Conservation (phyloP, 164 flowering plant species). For the Magnolia officinalis region DNA sequence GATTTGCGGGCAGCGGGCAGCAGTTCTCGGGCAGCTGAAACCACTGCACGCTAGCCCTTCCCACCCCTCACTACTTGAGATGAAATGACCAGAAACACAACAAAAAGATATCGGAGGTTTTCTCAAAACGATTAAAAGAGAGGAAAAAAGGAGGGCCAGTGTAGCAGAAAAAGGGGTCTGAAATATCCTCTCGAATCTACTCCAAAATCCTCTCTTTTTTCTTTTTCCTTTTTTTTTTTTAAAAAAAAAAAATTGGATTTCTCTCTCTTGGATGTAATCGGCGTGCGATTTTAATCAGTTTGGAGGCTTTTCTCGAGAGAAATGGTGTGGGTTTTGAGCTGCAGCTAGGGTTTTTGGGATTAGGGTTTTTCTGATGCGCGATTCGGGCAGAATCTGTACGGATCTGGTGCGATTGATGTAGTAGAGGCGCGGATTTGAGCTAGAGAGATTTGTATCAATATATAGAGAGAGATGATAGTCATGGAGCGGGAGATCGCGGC, state of each 20-base stretch:
- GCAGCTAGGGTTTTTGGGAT: conserved; percentile 15
- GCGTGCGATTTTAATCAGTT: conserved; percentile 9
- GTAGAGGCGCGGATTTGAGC: conserved; percentile 7
- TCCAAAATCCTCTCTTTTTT: background rate
- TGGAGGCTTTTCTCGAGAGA: conserved; percentile 1
- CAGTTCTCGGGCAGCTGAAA: background rate
- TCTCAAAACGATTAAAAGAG: background rate
- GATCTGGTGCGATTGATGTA: conserved; percentile 12
- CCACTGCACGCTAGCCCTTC: background rate
- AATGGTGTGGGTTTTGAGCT: conserved; percentile 17
- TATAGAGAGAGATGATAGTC: conserved; percentile 11
- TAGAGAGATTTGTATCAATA: background rate
- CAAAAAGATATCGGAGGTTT: conserved; percentile 17
- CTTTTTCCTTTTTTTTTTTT: background rate
- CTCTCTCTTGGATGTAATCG: background rate
- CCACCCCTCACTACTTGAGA: conserved; percentile 14
- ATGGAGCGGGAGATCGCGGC: conserved; percentile 19
- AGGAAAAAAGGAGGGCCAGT: conserved; percentile 5
- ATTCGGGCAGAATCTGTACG: conserved; percentile 2
- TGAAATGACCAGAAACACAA: conserved; percentile 20
- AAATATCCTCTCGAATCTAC: conserved; percentile 6
- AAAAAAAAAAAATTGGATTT: too few species aligned
- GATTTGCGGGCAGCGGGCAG: conserved; percentile 1
- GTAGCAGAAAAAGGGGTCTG: background rate
- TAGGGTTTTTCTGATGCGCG: conserved; percentile 15